Evolutionary conservation across 179 eudicot species (phyloP).

Genomic region (Gypsophila paniculata): DNA sequence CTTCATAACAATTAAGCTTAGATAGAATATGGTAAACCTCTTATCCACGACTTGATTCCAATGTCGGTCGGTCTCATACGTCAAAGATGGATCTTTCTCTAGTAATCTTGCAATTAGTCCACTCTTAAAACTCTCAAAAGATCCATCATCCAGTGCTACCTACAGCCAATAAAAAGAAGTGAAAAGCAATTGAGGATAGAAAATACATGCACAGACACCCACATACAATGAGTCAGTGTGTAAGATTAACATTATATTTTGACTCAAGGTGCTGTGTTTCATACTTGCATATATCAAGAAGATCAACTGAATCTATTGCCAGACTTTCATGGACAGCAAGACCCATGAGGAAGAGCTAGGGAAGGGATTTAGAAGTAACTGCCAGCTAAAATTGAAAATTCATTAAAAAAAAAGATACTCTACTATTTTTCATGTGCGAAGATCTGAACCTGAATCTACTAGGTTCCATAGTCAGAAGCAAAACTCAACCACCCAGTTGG

Average conservation of each 20-base stretch:
- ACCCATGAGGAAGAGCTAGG: background rate
- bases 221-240: background rate
- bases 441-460: too few species aligned
- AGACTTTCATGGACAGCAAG: background rate
- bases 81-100: conserved; percentile 88
- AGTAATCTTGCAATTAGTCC: conserved; percentile 69
- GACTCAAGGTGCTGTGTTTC: background rate
- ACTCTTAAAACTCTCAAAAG: conserved; percentile 66
- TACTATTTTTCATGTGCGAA: too few species aligned
- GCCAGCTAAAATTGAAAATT: too few species aligned
- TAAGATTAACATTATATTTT: background rate
- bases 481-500: background rate
- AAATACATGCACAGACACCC: background rate
- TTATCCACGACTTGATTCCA: conserved; percentile 84
- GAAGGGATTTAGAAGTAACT: background rate
- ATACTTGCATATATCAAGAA: background rate
- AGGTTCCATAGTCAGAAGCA: background rate
- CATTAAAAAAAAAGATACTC: too few species aligned
- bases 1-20: background rate
- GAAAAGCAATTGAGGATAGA: background rate
- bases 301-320: background rate
- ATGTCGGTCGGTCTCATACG: conserved; percentile 68
- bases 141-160: conserved; percentile 66
- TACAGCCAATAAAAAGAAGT: conserved; percentile 28
- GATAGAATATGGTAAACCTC: conserved; percentile 41